These are phyloP conservation scores for Pseudogymnoascus sp. DNA, from an alignment of 2,329 filamentous ascomycete species.

Conservation along the genomic window DNA sequence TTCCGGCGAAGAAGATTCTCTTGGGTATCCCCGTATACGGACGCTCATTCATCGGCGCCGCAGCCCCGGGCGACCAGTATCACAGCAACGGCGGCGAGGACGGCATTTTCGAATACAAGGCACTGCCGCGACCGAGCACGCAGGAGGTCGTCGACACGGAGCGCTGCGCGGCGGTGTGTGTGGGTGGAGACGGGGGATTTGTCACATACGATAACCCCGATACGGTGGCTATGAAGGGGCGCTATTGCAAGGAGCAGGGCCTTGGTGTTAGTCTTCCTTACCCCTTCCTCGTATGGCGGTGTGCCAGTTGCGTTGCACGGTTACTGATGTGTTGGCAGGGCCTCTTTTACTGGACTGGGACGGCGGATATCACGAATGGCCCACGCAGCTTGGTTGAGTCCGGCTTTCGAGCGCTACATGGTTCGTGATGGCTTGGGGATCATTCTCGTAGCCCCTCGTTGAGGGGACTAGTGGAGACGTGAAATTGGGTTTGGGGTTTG, in stretches of 20 bases:
- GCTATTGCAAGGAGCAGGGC: slow-evolving; percentile 61
- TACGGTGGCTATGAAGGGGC: slow-evolving; percentile 67
- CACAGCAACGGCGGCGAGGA: slow-evolving; percentile 50
- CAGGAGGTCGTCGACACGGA: slow-evolving; percentile 61
- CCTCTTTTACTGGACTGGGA: slow-evolving; percentile 76
- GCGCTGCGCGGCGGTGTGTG: slow-evolving; percentile 61
- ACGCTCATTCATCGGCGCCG: slow-evolving; percentile 61
- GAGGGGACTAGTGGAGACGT: not conserved
- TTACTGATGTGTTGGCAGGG: slow-evolving; percentile 39
- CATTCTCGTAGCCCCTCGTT: not conserved
- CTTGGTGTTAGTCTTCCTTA: slow-evolving; percentile 44
- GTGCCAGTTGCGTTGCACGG: slow-evolving; percentile 8
- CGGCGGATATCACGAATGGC: slow-evolving; percentile 54
- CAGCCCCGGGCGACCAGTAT: slow-evolving; percentile 56
- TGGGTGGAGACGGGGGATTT: slow-evolving; percentile 67
- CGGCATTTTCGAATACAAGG: slow-evolving; percentile 65
- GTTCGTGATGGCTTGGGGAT: slow-evolving; percentile 13
- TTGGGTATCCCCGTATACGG: slow-evolving; percentile 71
- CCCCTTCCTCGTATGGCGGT: not conserved
- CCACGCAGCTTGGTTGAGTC: slow-evolving; percentile 50
- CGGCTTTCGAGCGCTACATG: slow-evolving; percentile 50
- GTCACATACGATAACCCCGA: slow-evolving; percentile 73
- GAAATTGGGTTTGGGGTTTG: slow-evolving; percentile 1
- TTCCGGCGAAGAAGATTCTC: slow-evolving; percentile 63
- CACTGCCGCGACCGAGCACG: slow-evolving; percentile 54